Percentiles rank a stretch among this genome's conserved stretches.
Conservation (phyloP, 352 stramenopile species). For the Phytophthora aleatoria region DNA sequence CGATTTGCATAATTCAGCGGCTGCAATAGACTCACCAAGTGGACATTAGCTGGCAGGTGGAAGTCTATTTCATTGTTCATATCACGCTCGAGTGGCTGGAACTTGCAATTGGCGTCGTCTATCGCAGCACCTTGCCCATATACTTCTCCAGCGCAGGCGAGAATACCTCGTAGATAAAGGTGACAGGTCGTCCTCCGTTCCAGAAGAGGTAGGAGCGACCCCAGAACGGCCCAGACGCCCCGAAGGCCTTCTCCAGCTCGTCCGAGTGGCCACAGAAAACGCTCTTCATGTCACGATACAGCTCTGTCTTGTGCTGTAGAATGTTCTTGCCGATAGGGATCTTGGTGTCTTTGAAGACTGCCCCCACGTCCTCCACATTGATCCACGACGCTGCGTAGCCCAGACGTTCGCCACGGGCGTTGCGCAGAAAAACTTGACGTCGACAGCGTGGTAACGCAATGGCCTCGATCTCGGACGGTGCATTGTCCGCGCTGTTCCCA, state of each 20-base stretch:
- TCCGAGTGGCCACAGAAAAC: conserved; percentile 70
- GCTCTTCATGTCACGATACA: conserved; percentile 87
- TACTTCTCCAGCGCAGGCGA: conserved; percentile 77
- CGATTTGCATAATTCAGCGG: conserved; percentile 5
- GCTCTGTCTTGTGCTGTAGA: conserved; percentile 78
- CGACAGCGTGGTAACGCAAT: conserved; percentile 66
- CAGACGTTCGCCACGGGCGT: conserved; percentile 67
- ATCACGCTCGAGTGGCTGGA: not conserved
- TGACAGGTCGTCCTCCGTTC: conserved; percentile 74
- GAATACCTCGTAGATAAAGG: conserved; percentile 91
- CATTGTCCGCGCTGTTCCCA: conserved; percentile 42
- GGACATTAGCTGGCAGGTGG: conserved; percentile 23
- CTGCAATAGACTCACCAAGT: conserved; percentile 37
- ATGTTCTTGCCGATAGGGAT: conserved; percentile 88
- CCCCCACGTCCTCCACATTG: conserved; percentile 60
- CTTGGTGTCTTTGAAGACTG: conserved; percentile 81
- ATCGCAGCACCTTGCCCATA: conserved; percentile 71
- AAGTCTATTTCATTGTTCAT: conserved; percentile 23
- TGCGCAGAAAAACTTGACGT: conserved; percentile 83
- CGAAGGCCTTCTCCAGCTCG: conserved; percentile 69
- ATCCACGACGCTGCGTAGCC: conserved; percentile 87
- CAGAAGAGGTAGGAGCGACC: conserved; percentile 88
- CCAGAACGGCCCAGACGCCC: conserved; percentile 74
- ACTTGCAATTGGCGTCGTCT: conserved; percentile 5
- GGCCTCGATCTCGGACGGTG: conserved; percentile 48